phyloP scores from a whole-genome alignment of 768 basidiomycete genomes.

The Nidula microcarpa region DNA sequence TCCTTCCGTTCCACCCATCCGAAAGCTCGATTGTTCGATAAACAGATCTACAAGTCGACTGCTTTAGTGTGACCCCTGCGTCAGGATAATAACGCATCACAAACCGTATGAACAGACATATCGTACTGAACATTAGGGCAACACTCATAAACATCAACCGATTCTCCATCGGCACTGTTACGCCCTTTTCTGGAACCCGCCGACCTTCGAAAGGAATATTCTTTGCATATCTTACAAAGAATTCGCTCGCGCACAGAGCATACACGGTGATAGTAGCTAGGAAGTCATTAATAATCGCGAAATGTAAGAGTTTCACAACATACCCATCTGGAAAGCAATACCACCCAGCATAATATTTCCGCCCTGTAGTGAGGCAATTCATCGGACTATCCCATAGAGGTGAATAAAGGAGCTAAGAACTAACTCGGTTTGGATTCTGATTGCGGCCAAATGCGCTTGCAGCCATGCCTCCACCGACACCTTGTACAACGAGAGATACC shows the following conservation, averaged over 20 bases:
- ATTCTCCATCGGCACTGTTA: background rate
- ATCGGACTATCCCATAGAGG: too few species aligned
- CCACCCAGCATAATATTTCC: conserved; percentile 50
- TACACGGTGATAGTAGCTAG: conserved; percentile 40
- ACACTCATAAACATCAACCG: background rate
- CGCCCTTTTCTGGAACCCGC: background rate
- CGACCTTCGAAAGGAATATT: conserved; percentile 20
- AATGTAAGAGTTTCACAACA: background rate
- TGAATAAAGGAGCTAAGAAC: background rate
- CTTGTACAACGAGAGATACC: conserved; percentile 52
- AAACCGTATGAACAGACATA: background rate
- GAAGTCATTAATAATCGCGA: background rate
- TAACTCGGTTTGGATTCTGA: conserved; percentile 8
- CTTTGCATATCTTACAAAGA: conserved; percentile 32
- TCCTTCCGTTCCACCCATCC: conserved; percentile 36
- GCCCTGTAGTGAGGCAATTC: conserved; percentile 24
- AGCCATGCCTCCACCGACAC: conserved; percentile 49
- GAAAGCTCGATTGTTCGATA: conserved; percentile 39
- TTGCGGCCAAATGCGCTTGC: conserved; percentile 17
- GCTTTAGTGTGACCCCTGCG: background rate
- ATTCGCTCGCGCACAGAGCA: conserved; percentile 38
- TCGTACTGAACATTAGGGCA: background rate
- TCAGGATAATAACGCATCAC: background rate
- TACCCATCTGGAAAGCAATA: conserved; percentile 44
- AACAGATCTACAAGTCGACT: conserved; percentile 21